Conservation (phyloP, 2,329 filamentous ascomycete species). For the Tolypocladium tropicale region DNA sequence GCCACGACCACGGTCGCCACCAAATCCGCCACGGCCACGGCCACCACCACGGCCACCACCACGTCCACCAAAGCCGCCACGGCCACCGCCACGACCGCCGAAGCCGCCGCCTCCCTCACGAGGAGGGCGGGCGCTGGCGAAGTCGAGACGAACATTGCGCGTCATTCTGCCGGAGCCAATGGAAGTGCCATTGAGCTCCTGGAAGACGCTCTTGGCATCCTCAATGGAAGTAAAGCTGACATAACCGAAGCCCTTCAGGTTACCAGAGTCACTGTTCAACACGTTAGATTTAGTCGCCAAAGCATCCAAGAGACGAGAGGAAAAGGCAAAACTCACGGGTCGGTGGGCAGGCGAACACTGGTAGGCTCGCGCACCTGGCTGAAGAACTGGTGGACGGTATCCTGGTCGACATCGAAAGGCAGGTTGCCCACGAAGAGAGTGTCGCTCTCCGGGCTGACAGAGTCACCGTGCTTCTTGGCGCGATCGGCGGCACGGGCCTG, state of each 20-base stretch:
- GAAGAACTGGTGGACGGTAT: conserved; percentile 66
- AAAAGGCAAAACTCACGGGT: conserved; percentile 43
- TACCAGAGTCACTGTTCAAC: conserved; percentile 56
- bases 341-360: conserved; percentile 79
- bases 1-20: conserved; percentile 42
- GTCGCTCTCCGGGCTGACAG: conserved; percentile 67
- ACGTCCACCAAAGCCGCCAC: conserved; percentile 31
- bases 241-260: conserved; percentile 88
- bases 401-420: conserved; percentile 73
- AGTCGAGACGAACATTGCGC: conserved; percentile 76
- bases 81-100: conserved; percentile 40
- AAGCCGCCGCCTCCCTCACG: conserved; percentile 46
- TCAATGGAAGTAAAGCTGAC: conserved; percentile 74
- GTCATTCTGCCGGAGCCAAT: conserved; percentile 56
- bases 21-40: conserved; percentile 37
- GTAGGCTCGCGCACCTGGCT: conserved; percentile 58
- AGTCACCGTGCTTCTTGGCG: conserved; percentile 65
- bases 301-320: not conserved
- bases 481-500: conserved; percentile 52
- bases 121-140: conserved; percentile 55
- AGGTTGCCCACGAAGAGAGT: conserved; percentile 91
- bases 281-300: conserved; percentile 1
- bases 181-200: conserved; percentile 56
- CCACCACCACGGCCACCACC: conserved; percentile 33
- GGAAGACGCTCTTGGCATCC: conserved; percentile 67